phyloP scores from a whole-genome alignment of 169 alveolate species.

The Plasmodium malariae region DNA sequence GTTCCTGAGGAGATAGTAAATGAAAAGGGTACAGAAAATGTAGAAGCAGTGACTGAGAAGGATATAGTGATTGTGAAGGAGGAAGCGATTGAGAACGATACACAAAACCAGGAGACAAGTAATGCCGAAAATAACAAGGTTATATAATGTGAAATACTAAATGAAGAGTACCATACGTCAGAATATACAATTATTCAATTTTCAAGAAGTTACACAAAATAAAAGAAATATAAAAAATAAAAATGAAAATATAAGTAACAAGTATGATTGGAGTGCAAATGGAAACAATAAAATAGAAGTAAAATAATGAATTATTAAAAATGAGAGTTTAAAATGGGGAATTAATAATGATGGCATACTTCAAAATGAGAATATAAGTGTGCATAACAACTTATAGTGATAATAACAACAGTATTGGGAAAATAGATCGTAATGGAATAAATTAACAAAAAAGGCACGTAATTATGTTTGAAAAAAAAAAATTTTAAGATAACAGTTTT shows the following conservation, averaged over 20 bases:
- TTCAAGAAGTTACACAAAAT: neutral
- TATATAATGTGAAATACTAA: neutral
- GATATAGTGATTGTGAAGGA: no score
- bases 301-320: neutral
- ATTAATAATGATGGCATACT: neutral
- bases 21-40: neutral
- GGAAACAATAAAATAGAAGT: neutral
- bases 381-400: neutral
- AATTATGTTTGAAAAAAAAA: neutral
- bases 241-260: neutral
- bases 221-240: neutral
- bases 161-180: neutral
- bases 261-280: neutral
- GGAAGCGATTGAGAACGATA: no score
- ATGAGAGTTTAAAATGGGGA: neutral
- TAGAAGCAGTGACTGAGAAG: no score
- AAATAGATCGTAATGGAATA: no score
- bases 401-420: neutral
- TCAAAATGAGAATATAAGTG: neutral
- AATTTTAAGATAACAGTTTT: neutral
- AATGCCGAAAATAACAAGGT: neutral
- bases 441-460: neutral
- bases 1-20: neutral
- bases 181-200: neutral
- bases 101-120: no score